Evolutionary conservation across 805 yeast genomes (phyloP).

Genomic region (Saccharomycopsis babjevae): DNA sequence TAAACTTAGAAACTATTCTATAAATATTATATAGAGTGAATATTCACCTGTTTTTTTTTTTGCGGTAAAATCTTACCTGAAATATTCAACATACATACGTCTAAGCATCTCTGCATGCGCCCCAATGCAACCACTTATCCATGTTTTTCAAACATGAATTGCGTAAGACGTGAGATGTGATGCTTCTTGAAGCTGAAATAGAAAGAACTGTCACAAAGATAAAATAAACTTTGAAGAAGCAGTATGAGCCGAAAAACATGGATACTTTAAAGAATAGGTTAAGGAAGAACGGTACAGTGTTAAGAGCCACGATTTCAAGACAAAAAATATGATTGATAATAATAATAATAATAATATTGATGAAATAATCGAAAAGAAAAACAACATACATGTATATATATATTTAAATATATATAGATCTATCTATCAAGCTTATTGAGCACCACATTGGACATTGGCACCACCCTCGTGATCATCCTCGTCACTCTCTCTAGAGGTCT

Average conservation of each 20-base stretch:
- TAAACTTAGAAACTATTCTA: background rate
- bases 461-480: slow-evolving; percentile 51
- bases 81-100: background rate
- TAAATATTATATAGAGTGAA: no score
- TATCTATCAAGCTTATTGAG: slow-evolving; percentile 43
- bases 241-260: no score
- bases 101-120: background rate
- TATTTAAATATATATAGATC: background rate
- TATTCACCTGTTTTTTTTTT: background rate
- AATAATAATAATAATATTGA: background rate
- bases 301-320: no score
- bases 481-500: slow-evolving; percentile 35
- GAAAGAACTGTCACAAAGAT: no score
- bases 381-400: background rate
- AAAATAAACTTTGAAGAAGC: no score
- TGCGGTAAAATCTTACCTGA: background rate
- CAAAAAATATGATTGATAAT: no score
- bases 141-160: background rate
- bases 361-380: background rate
- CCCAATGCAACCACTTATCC: background rate
- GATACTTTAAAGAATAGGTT: no score
- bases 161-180: no score
- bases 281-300: no score
- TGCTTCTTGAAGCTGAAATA: no score
- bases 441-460: slow-evolving; percentile 86